Evolutionary conservation across 2,329 filamentous ascomycete genomes (phyloP).

Genomic region (Aspergillus sp.): DNA sequence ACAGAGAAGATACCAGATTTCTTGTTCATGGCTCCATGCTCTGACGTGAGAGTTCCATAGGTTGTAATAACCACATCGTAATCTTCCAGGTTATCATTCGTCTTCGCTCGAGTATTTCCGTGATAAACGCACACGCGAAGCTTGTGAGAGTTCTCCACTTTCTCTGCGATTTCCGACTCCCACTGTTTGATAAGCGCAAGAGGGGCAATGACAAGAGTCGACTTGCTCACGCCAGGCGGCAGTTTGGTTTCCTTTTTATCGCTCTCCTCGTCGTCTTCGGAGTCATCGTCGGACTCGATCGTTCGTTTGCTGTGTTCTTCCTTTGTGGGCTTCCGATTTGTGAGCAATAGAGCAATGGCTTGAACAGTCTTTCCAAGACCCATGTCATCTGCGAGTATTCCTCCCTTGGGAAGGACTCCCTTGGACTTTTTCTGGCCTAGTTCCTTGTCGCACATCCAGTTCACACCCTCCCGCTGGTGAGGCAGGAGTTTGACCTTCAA

Average conservation of each 20-base stretch:
- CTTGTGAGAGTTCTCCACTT: slow-evolving; percentile 63
- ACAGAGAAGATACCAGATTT: slow-evolving; percentile 84
- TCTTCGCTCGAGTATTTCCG: slow-evolving; percentile 78
- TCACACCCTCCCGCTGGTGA: slow-evolving; percentile 88
- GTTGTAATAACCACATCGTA: slow-evolving; percentile 98
- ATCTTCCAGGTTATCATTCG: slow-evolving; percentile 66
- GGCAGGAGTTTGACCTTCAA: slow-evolving; percentile 83
- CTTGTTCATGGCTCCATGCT: slow-evolving; percentile 68
- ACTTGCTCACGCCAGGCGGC: slow-evolving; percentile 65
- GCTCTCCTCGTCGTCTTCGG: slow-evolving; percentile 34
- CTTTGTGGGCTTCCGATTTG: slow-evolving; percentile 66
- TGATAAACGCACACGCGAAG: slow-evolving; percentile 87
- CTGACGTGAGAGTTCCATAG: slow-evolving; percentile 90
- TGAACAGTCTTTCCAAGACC: slow-evolving; percentile 95
- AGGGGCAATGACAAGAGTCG: slow-evolving; percentile 87
- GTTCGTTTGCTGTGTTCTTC: slow-evolving; percentile 19
- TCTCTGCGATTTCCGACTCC: slow-evolving; percentile 87
- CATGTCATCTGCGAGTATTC: slow-evolving; percentile 94
- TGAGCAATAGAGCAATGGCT: slow-evolving; percentile 81
- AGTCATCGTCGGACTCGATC: slow-evolving; percentile 47
- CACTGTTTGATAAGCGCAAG: slow-evolving; percentile 94
- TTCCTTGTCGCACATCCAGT: slow-evolving; percentile 94
- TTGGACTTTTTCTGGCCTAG: slow-evolving; percentile 79
- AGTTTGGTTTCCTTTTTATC: slow-evolving; percentile 56
- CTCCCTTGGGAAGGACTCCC: slow-evolving; percentile 75